phyloP scores from a whole-genome alignment of 495 filamentous ascomycete species.

The Parachaetomium inaequale region DNA sequence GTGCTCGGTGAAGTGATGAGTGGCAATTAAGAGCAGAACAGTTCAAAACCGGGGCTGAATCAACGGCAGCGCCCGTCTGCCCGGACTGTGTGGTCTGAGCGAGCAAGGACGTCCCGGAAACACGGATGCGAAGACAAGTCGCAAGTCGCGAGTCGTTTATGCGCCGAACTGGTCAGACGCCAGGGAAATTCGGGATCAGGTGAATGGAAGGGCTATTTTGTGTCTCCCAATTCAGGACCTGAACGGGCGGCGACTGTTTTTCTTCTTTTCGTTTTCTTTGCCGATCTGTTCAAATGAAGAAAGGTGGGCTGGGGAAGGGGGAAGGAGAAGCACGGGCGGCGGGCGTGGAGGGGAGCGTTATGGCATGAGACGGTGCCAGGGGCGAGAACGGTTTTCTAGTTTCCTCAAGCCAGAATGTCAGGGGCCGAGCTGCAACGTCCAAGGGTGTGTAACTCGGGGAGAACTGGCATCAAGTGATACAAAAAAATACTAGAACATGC shows the following conservation, averaged over 20 bases:
- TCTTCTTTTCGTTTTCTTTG: neutral
- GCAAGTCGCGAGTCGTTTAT: neutral
- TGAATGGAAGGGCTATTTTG: neutral
- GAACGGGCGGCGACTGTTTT: neutral
- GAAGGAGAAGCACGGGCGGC: too few species aligned
- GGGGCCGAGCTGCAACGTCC: too few species aligned
- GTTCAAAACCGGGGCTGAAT: neutral
- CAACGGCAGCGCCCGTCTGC: neutral
- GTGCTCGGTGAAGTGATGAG: neutral
- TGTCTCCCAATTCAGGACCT: neutral
- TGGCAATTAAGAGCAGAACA: neutral
- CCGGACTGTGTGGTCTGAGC: neutral
- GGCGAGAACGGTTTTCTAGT: too few species aligned
- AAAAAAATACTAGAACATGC: too few species aligned
- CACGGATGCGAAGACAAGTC: neutral
- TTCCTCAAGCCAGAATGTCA: too few species aligned
- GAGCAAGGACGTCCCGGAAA: constrained; percentile 9
- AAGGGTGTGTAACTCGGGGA: too few species aligned
- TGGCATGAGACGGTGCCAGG: neutral
- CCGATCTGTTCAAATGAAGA: neutral
- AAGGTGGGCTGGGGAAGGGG: neutral
- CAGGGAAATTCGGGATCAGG: neutral
- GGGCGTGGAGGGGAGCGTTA: too few species aligned
- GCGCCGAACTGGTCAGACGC: neutral
- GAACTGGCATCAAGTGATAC: too few species aligned